Percentiles rank a stretch among this genome's conserved stretches.
phyloP scores from a whole-genome alignment of 495 filamentous ascomycete species.

The Ascobolus immersus region DNA sequence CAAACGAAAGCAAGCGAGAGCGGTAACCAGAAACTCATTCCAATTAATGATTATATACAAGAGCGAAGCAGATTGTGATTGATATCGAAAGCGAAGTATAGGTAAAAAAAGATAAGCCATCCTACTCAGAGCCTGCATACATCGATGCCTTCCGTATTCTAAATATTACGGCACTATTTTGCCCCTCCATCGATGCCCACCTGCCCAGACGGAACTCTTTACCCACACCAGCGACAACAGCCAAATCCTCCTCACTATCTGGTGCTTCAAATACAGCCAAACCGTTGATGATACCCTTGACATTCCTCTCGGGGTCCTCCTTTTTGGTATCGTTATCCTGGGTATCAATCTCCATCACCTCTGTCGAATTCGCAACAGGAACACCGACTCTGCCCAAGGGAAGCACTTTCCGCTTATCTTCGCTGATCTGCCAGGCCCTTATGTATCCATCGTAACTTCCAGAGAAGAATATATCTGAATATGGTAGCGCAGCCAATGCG shows the following conservation, averaged over 20 bases:
- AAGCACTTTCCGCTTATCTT: conserved; percentile 60
- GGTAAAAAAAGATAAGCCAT: no score
- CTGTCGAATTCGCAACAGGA: conserved; percentile 3
- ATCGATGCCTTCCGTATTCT: conserved; percentile 38
- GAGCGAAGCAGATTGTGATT: no score
- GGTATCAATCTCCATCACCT: conserved; percentile 3
- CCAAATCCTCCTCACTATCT: conserved; percentile 36
- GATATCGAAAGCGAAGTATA: no score
- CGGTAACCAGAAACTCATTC: no score
- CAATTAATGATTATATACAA: no score
- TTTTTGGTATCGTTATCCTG: neutral
- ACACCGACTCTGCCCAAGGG: conserved; percentile 38
- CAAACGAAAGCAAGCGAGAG: no score
- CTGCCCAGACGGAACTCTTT: conserved; percentile 64
- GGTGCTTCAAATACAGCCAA: conserved; percentile 54
- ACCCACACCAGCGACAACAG: conserved; percentile 56
- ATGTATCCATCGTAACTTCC: conserved; percentile 86
- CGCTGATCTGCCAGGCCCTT: conserved; percentile 56
- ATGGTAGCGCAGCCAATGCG: conserved; percentile 58
- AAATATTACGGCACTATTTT: conserved; percentile 57
- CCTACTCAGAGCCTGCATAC: no score
- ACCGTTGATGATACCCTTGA: conserved; percentile 63
- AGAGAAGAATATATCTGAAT: conserved; percentile 62
- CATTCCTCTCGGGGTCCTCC: conserved; percentile 14
- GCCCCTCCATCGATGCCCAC: conserved; percentile 43